phyloP scores from a whole-genome alignment of 78 protist species.

The Creolimax fragrantissima region DNA sequence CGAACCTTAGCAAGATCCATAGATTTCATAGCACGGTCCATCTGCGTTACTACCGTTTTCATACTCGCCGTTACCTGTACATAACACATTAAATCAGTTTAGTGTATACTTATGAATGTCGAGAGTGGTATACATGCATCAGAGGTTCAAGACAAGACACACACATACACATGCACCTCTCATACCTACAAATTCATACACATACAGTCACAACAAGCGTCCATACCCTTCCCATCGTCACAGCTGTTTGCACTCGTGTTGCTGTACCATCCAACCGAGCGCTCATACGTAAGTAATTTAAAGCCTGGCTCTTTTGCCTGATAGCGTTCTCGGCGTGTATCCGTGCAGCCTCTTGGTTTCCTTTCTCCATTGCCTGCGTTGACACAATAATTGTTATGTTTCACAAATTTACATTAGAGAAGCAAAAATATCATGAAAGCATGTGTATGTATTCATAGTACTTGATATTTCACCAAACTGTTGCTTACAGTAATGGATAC shows the following conservation, averaged over 20 bases:
- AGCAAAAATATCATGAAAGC: too few relatives aligned
- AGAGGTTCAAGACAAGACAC: background rate
- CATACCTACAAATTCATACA: background rate
- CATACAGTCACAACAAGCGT: background rate
- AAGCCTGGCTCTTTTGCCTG: constrained; percentile 72
- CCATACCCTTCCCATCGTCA: constrained; percentile 26
- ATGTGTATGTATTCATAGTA: too few relatives aligned
- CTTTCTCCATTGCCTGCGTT: constrained; percentile 89
- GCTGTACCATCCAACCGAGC: constrained; percentile 88
- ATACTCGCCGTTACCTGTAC: constrained; percentile 54
- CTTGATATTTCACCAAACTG: too few relatives aligned
- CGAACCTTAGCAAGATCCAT: constrained; percentile 79
- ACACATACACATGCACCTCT: background rate
- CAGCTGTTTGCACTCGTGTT: constrained; percentile 76
- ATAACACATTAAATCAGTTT: too few relatives aligned
- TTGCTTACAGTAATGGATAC: too few relatives aligned
- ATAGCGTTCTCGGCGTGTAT: constrained; percentile 92
- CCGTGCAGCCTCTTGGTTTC: constrained; percentile 87
- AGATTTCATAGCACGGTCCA: constrained; percentile 68
- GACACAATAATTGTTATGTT: too few relatives aligned
- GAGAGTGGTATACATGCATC: constrained; percentile 41
- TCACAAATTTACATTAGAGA: too few relatives aligned
- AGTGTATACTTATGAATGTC: too few relatives aligned
- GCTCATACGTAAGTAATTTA: constrained; percentile 74
- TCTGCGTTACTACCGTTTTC: constrained; percentile 60